Percentiles rank a stretch among this genome's conserved stretches.
These are phyloP conservation scores for Acanthamoeba lugdunensis DNA, from an alignment of 208 protist species.

Conservation along the genomic window DNA sequence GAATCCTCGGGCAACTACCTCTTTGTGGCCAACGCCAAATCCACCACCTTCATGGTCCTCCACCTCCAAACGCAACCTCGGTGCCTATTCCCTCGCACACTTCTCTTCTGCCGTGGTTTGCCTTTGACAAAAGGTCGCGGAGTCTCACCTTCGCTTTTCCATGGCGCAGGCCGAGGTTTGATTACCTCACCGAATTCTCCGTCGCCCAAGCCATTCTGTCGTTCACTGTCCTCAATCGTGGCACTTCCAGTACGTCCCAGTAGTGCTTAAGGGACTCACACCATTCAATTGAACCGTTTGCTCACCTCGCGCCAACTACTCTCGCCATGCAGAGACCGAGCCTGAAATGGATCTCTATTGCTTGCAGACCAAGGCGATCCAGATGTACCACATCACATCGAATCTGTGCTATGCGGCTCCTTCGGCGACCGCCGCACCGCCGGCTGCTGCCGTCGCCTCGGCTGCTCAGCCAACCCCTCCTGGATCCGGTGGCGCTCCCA, in stretches of 20 bases:
- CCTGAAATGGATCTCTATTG: slow-evolving; percentile 60
- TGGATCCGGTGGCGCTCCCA: neutral
- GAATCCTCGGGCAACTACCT: slow-evolving; percentile 40
- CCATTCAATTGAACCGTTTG: neutral
- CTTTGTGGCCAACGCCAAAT: slow-evolving; percentile 62
- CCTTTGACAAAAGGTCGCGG: neutral
- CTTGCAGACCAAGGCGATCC: slow-evolving; percentile 68
- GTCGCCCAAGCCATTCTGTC: slow-evolving; percentile 20
- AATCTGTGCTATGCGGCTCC: slow-evolving; percentile 12
- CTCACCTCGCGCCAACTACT: neutral
- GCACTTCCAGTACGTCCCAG: neutral
- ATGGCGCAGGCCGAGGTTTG: slow-evolving; percentile 12
- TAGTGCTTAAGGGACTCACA: neutral
- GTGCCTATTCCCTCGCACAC: neutral
- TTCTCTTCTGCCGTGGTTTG: neutral
- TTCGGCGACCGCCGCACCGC: neutral
- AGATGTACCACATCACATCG: slow-evolving; percentile 66
- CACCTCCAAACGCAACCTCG: slow-evolving; percentile 50
- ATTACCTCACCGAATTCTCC: slow-evolving; percentile 41
- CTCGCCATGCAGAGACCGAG: neutral
- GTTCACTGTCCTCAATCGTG: slow-evolving; percentile 39
- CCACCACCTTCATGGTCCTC: slow-evolving; percentile 48
- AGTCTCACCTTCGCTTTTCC: neutral
- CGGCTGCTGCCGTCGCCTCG: neutral
- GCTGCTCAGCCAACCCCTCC: neutral